Evolutionary conservation across 73 alveolate genomes (phyloP), one percentile per base, ranked within the genome.

Genomic region (Urostyla sp.): DNA sequence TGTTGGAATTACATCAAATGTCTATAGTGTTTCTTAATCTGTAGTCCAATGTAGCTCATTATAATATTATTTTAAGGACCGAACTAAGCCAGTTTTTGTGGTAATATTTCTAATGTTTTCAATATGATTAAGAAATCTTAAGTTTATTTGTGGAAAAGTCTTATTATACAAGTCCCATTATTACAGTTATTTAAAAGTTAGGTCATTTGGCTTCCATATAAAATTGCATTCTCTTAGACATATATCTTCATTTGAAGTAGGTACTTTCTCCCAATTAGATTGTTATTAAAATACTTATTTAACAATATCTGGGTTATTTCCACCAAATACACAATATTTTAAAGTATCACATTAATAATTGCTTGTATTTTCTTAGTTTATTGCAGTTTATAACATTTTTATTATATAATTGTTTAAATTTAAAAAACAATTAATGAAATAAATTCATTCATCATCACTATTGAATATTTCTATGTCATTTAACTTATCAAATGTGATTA

Each of bases 1-100:
- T 7, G 95, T 85, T 15, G 95, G 95, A 11, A 72, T 78, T 16
- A 90, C 30, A 49, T 87, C 92, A 57, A 69, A 84, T 4, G 54
- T 80, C 28, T 38, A 40, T 53, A 61, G 46, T 31, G 55, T n/a
- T 27, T 21, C 83, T 18, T 16, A 15, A 43, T 45, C 40, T 45
- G 72, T 59, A 28, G 27, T 32, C 34, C 52, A 5, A 0, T 53
- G 30, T 8, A 48, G 45, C 4, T 72, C 21, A 44, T 38, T 21
- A 67, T 87, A 87, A 55, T 44, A 85, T 11, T 31, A n/a, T 43
- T 53, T 80, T 43, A 87, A 27, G 2, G 88, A 74, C 16, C 81
- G 45, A n/a, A 87, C 61, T 27, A 87, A 31, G 16, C 88, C 92
- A 20, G 95, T 58, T 46, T 87, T 87, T 1, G 95, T 81, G 27